Percentiles rank a stretch among this genome's conserved stretches.
These are phyloP conservation scores for Spiraea crenata DNA, from an alignment of 331 rosid species.

Conservation along the genomic window DNA sequence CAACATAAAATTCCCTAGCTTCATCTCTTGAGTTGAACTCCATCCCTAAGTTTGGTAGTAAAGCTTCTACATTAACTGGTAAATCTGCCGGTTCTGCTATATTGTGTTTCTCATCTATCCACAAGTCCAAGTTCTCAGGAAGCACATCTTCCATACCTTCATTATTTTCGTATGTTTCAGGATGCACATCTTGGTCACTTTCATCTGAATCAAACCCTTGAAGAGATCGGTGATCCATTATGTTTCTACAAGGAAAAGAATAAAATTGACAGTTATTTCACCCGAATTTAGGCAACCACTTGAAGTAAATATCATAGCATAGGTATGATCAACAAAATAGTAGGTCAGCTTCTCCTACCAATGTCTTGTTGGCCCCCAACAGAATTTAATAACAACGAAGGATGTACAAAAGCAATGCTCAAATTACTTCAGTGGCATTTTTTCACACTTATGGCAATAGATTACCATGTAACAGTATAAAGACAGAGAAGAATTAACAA, in stretches of 20 bases:
- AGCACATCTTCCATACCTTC: slow-evolving; percentile 35
- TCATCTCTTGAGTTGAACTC: slow-evolving; percentile 73
- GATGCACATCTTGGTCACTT: slow-evolving; percentile 51
- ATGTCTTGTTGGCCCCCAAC: background rate
- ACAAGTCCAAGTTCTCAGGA: slow-evolving; percentile 34
- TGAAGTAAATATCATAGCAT: background rate
- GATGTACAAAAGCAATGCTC: background rate
- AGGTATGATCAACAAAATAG: background rate
- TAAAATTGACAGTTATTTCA: slow-evolving; percentile 8
- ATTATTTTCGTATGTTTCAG: slow-evolving; percentile 35
- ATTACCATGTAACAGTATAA: background rate
- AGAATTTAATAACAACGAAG: background rate
- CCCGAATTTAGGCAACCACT: slow-evolving; percentile 14
- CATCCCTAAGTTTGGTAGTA: slow-evolving; percentile 60
- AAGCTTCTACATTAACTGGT: slow-evolving; percentile 38
- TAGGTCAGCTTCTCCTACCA: background rate
- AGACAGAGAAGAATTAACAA: background rate
- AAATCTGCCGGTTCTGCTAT: slow-evolving; percentile 37
- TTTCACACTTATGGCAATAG: background rate
- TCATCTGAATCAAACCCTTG: slow-evolving; percentile 52
- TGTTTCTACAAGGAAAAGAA: slow-evolving; percentile 26
- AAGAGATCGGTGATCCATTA: slow-evolving; percentile 46
- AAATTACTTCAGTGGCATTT: background rate
- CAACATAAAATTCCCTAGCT: slow-evolving; percentile 66
- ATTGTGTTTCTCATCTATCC: slow-evolving; percentile 41